Evolutionary conservation across 164 flowering plant species (phyloP), one percentile per base, ranked within the genome.

Genomic region (Cinnamomum chago): DNA sequence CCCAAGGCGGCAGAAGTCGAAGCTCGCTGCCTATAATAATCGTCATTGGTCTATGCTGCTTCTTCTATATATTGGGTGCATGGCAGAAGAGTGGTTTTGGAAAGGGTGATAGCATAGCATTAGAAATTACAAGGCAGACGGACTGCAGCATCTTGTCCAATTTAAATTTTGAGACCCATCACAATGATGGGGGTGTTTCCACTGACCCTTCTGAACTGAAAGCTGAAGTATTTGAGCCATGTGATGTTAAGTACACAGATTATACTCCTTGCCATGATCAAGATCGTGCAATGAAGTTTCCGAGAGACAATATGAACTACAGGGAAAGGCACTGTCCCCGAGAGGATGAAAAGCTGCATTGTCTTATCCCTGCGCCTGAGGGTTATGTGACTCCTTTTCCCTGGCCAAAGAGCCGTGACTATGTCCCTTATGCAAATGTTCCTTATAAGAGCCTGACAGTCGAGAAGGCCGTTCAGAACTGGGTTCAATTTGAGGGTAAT

Each of bases 261-360:
- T 93, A 95, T 73, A 92, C 97, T 22, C 99, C 99, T 76, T 95
- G 99, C 84, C 96, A 95, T 50, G 99, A 93, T 70, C 95, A 93
- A 84, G 88, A 93, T 58, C 90, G 94, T n/a, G 97, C 99, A 3
- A 93, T 95, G 99, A 85, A 27, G 18, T 92, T 95, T 79, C 92
- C 97, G 2, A 88, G 99, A 73, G 98, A 95, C 30, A 83, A 89
- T 75, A 93, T 95, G 99, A 83, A 86, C n/a, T 95, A 95, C 73
- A 83, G 99, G 75, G 99, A 95, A 81, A 88, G 99, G 77, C 99
- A 95, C 76, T 95, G 99, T 77, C 99, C 99, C 11, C 68, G 85
- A 18, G 85, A 89, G 22, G 83, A 89, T 50, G 98, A 95, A 77
- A 92, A 92, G 73, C 72, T 95, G 78, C 81, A 71, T 28, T 95